Conservation (phyloP, 75 land plant genomes). For the Picea glauca region DNA sequence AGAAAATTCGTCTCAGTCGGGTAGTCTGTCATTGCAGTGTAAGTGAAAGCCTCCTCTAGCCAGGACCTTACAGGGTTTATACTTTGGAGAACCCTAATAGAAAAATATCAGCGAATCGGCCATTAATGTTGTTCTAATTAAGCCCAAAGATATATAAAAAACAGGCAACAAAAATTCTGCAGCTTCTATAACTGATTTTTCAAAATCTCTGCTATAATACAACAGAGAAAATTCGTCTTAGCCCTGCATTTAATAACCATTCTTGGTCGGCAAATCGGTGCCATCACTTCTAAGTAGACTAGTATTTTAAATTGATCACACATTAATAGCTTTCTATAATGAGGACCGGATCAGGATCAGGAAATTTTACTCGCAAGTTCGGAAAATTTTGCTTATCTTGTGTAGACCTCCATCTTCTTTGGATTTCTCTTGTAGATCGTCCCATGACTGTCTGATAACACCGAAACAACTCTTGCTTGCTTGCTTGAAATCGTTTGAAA, state of each 20-base stretch:
- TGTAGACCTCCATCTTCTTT: constrained; percentile 33
- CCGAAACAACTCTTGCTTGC: constrained; percentile 55
- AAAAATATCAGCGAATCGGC: background rate
- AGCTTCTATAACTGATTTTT: background rate
- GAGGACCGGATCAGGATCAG: background rate
- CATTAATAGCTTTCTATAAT: background rate
- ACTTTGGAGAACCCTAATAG: constrained; percentile 10
- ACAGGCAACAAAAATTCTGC: background rate
- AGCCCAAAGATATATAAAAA: background rate
- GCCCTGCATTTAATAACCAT: background rate
- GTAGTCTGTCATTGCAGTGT: constrained; percentile 75
- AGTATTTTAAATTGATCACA: background rate
- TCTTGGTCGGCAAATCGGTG: background rate
- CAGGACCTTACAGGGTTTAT: constrained; percentile 15
- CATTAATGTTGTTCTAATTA: background rate
- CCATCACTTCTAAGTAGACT: background rate
- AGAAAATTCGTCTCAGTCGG: constrained; percentile 63
- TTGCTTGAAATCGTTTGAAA: constrained; percentile 64
- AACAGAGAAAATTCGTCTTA: background rate
- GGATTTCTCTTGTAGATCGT: constrained; percentile 25
- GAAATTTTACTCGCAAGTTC: constrained; percentile 51
- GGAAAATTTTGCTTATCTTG: constrained; percentile 43
- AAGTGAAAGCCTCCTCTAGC: constrained; percentile 40
- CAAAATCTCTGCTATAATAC: background rate
- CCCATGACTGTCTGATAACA: constrained; percentile 58